Base-by-base conservation (phyloP, 2,329 filamentous ascomycete species). In the Phyllosticta capitalensis region DNA sequence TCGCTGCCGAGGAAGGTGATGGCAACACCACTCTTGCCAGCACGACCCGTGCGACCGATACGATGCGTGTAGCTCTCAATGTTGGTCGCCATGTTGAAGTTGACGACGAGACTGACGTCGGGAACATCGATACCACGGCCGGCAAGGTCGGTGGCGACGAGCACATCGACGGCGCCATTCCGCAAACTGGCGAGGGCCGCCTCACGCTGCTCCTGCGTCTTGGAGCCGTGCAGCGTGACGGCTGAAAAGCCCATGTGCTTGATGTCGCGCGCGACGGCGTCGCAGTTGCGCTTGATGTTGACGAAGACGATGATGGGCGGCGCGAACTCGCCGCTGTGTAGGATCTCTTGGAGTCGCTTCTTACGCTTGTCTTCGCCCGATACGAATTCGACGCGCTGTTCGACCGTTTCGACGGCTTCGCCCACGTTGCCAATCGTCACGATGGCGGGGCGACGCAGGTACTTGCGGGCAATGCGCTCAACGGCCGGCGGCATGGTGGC, bases 241-340 rank as follows among this genome's bases (percentile, higher is more conserved):
- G 88, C 84, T 20, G 85, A 89, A 80, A 91, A 94, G 66, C 94
- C 94, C 85, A 94, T 94, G 56, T 88, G 83, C 71, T 95, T 94
- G 78, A 99, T 94, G 70, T 97, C 92, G 62, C 90, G 84, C 2
- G 92, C 92, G 54, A 99, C 88, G 61, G 90, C 89, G 72, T 99
- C 94, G 78, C 92, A 97, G 78, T 97, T 97, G 67, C 92, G 89
- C 77, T 97, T 97, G 84, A 97, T 96, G 75, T 99, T 99, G 83
- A 99, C 94, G 72, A 99, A 99, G 64, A 99, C 92, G 67, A 99
- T 99, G 73, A 99, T 95, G 17, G 94, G 94, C 9, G 92, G 84
- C 7, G 83, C 80, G 75, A 92, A 97, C 65, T 91, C 87, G 65
- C 86, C 81, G 1, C 88, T 91, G 54, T 82, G 79, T 48, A 99